These are phyloP conservation scores for Glarea lozoyensis DNA, from an alignment of 495 filamentous ascomycete species.

Conservation along the genomic window DNA sequence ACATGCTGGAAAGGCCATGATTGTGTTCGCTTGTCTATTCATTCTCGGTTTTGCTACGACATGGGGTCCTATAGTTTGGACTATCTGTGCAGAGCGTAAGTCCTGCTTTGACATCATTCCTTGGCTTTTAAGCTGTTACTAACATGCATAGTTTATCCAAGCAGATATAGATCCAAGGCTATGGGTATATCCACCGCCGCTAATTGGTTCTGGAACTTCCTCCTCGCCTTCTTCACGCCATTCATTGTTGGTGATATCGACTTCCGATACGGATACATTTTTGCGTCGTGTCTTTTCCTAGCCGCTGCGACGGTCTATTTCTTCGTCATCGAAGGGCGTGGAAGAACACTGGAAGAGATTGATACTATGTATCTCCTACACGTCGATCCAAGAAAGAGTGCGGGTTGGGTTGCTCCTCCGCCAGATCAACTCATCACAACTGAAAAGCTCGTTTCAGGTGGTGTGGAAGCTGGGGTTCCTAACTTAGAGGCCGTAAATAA, in stretches of 20 bases:
- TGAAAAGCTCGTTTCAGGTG: slow-evolving; percentile 7
- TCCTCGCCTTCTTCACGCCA: slow-evolving; percentile 76
- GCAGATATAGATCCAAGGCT: slow-evolving; percentile 23
- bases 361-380: slow-evolving; percentile 73
- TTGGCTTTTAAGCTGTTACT: slow-evolving; percentile 62
- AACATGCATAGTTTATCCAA: slow-evolving; percentile 56
- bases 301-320: slow-evolving; percentile 59
- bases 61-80: slow-evolving; percentile 83
- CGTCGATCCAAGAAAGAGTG: slow-evolving; percentile 61
- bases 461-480: slow-evolving; percentile 1
- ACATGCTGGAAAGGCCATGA: slow-evolving; percentile 54
- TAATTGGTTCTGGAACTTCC: slow-evolving; percentile 49
- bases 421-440: slow-evolving; percentile 11
- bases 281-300: slow-evolving; percentile 56
- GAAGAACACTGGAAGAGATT: slow-evolving; percentile 60
- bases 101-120: slow-evolving; percentile 67
- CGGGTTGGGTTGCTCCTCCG: slow-evolving; percentile 42
- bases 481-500: slow-evolving; percentile 1
- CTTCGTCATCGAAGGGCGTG: slow-evolving; percentile 66
- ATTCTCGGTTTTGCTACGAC: slow-evolving; percentile 56
- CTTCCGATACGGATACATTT: slow-evolving; percentile 72
- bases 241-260: slow-evolving; percentile 59
- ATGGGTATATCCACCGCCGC: slow-evolving; percentile 32
- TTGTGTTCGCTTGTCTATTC: slow-evolving; percentile 75
- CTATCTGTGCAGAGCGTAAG: slow-evolving; percentile 62